Evolutionary conservation across 495 filamentous ascomycete species (phyloP).

Genomic region (Penicillium ucsense): DNA sequence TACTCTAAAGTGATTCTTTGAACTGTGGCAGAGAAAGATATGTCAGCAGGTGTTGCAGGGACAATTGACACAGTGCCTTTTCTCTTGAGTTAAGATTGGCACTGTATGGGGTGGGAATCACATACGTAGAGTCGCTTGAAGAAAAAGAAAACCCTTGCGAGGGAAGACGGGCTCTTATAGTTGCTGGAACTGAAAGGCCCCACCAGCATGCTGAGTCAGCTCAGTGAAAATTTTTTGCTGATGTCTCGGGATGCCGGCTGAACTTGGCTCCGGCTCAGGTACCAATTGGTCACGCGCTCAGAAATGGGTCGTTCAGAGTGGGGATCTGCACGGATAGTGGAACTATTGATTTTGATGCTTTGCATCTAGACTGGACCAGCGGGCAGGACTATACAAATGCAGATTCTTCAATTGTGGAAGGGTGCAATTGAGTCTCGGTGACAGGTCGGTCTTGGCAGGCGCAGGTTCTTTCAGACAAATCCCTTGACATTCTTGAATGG

Average conservation of each 20-base stretch:
- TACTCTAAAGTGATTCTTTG: constrained; percentile 92
- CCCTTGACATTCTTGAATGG: too few relatives aligned
- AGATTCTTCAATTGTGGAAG: too few relatives aligned
- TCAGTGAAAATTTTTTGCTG: too few relatives aligned
- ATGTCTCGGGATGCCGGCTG: background rate
- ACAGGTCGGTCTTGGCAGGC: too few relatives aligned
- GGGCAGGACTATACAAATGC: too few relatives aligned
- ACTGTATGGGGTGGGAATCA: constrained; percentile 27
- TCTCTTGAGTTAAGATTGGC: background rate
- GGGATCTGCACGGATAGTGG: too few relatives aligned
- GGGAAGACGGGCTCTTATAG: constrained; percentile 17
- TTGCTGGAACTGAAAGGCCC: background rate
- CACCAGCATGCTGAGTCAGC: background rate
- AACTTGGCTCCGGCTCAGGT: background rate
- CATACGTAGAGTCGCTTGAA: constrained; percentile 58
- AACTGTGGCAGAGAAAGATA: constrained; percentile 33
- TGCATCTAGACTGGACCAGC: too few relatives aligned
- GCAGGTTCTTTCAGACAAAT: too few relatives aligned
- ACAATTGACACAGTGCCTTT: background rate
- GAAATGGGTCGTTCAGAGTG: background rate
- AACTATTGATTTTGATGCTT: too few relatives aligned
- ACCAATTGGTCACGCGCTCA: too few relatives aligned
- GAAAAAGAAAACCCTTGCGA: constrained; percentile 25
- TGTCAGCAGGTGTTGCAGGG: constrained; percentile 17
- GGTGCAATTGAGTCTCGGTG: too few relatives aligned